Conservation (phyloP, 2,329 filamentous ascomycete genomes). For the Pseudonectria foliicola region DNA sequence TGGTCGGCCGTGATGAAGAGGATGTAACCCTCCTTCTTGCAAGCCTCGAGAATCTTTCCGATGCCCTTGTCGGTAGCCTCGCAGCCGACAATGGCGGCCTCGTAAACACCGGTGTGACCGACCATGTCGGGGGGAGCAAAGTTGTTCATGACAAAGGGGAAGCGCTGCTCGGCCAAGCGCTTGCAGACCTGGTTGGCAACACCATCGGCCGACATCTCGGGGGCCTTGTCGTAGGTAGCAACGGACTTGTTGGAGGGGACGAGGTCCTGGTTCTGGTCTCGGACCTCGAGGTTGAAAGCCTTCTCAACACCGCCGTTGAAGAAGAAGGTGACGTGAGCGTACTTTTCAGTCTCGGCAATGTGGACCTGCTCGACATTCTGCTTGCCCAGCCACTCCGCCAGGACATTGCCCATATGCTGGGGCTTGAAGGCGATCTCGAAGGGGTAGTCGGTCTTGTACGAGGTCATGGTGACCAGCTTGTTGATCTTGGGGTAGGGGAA, state of each 20-base stretch:
- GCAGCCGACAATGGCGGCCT: slow-evolving; percentile 81
- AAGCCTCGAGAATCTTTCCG: slow-evolving; percentile 83
- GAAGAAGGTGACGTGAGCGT: slow-evolving; percentile 99
- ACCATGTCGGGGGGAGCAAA: slow-evolving; percentile 99
- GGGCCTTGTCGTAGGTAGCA: slow-evolving; percentile 88
- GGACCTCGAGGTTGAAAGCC: slow-evolving; percentile 83
- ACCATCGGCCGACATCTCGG: slow-evolving; percentile 88
- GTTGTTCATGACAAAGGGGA: slow-evolving; percentile 99
- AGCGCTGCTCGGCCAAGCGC: slow-evolving; percentile 75
- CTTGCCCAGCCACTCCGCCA: slow-evolving; percentile 92
- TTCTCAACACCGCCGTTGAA: slow-evolving; percentile 99
- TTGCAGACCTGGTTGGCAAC: slow-evolving; percentile 88
- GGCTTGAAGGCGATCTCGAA: slow-evolving; percentile 91
- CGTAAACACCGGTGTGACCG: slow-evolving; percentile 94
- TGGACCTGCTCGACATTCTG: slow-evolving; percentile 89
- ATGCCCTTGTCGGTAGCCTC: slow-evolving; percentile 90
- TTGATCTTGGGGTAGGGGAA: slow-evolving; percentile 91
- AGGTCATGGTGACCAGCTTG: slow-evolving; percentile 88
- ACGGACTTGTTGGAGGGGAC: slow-evolving; percentile 87
- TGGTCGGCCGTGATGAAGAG: slow-evolving; percentile 96
- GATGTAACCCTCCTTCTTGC: slow-evolving; percentile 87
- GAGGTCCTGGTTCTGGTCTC: slow-evolving; percentile 70
- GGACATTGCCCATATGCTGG: slow-evolving; percentile 95
- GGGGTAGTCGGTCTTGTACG: slow-evolving; percentile 92
- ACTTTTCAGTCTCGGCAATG: slow-evolving; percentile 98